Base-by-base conservation (phyloP, 208 protist species). In the Naegleria lovaniensis region DNA sequence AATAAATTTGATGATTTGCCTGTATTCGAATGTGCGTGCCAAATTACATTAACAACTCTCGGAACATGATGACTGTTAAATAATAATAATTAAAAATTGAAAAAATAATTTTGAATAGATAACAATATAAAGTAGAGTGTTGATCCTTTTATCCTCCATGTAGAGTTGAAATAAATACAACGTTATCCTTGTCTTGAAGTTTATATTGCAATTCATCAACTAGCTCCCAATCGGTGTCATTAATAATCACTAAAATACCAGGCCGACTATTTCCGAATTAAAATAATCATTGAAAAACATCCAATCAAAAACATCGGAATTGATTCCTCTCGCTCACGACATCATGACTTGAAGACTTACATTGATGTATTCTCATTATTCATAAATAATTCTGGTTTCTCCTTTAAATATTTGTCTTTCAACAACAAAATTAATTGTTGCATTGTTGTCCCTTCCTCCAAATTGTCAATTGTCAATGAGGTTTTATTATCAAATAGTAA, bases 151-250 rank as follows among this genome's bases (percentile, higher is more conserved):
- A 98, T 13, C 97, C 97, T 48, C 97, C 97, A 88, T 98, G 97
- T 7, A 98, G 92, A 29, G 97, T 98, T 4, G 96, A 98, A 41
- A 98, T 97, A 87, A 98, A 97, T 48, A 97, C 96, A 40, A 98
- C 92, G 1, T 92, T 94, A 76, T 98, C 96, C 19, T 94, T 94
- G 33, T 97, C 95, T 86, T 96, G 93, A 15, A 98, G 90, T 15
- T 93, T 91, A 90, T 97, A 97, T 29, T 93, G 92, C 6, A 97
- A 92, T 39, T 95, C 96, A 52, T 96, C 97, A 6, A 97, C 79
- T 39, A 98, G 94, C 93, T 98, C 97, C 76, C 94, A 97, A 93
- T 98, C 97, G 43, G 95, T 96, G 91, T 95, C 94, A 92, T 98
- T 98, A 58, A 98, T 96, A 59, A 98, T 91, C 0, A 97, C 94